phyloP scores from a whole-genome alignment of 768 basidiomycete genomes.

The Mycena pura region DNA sequence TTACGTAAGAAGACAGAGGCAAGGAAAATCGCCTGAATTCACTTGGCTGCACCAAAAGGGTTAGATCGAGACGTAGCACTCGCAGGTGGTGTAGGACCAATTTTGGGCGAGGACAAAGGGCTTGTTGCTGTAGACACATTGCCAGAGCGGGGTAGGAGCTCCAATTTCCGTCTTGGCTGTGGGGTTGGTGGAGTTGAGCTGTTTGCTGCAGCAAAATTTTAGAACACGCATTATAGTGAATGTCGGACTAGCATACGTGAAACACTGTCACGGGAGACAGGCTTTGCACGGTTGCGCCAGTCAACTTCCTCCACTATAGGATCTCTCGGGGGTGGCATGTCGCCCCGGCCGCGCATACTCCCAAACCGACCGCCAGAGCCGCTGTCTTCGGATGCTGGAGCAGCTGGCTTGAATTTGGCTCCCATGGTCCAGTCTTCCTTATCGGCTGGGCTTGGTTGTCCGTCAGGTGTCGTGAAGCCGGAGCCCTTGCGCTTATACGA shows the following conservation, averaged over 20 bases:
- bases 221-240: slow-evolving; percentile 15
- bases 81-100: slow-evolving; percentile 52
- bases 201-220: slow-evolving; percentile 50
- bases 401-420: slow-evolving; percentile 70
- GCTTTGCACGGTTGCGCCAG: slow-evolving; percentile 67
- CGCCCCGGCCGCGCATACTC: slow-evolving; percentile 55
- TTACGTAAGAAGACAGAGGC: background rate
- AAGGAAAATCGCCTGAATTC: slow-evolving; percentile 29
- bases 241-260: slow-evolving; percentile 60
- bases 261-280: slow-evolving; percentile 52
- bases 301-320: slow-evolving; percentile 63
- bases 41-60: slow-evolving; percentile 92
- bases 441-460: slow-evolving; percentile 64
- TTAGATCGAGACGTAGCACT: slow-evolving; percentile 56
- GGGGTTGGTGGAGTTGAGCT: slow-evolving; percentile 84
- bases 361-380: slow-evolving; percentile 51
- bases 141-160: slow-evolving; percentile 82
- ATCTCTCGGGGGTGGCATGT: slow-evolving; percentile 61
- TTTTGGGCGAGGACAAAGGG: slow-evolving; percentile 81
- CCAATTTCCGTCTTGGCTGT: slow-evolving; percentile 81
- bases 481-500: slow-evolving; percentile 63
- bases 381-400: slow-evolving; percentile 45
- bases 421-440: slow-evolving; percentile 85
- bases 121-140: slow-evolving; percentile 71
- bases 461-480: slow-evolving; percentile 55